Evolutionary conservation across 441 rosid genomes (phyloP).

Genomic region (Hura crepitans): DNA sequence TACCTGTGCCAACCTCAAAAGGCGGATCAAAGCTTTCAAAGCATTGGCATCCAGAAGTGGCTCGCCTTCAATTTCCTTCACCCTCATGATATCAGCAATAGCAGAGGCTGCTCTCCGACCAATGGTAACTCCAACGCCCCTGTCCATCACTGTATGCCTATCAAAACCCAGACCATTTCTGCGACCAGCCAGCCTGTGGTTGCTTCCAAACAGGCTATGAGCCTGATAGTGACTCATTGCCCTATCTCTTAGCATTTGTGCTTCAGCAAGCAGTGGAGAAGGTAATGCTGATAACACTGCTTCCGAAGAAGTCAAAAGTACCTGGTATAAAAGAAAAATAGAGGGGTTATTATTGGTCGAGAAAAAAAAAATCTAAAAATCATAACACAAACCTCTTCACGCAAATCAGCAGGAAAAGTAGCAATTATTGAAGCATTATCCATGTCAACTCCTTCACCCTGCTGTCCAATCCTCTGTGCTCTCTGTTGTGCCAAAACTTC

Average conservation of each 20-base stretch:
- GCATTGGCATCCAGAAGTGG: conserved; percentile 73
- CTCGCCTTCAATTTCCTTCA: conserved; percentile 86
- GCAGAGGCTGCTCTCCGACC: conserved; percentile 70
- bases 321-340: conserved; percentile 44
- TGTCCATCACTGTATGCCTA: conserved; percentile 84
- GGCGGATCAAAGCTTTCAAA: conserved; percentile 75
- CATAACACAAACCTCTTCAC: conserved; percentile 77
- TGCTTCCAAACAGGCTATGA: conserved; percentile 80
- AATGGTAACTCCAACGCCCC: conserved; percentile 87
- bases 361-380: conserved; percentile 15
- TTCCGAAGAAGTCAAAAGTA: conserved; percentile 93
- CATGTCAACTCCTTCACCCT: conserved; percentile 97
- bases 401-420: conserved; percentile 93
- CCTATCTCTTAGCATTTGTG: conserved; percentile 91
- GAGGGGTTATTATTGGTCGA: conserved; percentile 21
- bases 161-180: conserved; percentile 95
- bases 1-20: conserved; percentile 89
- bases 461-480: conserved; percentile 84
- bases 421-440: conserved; percentile 98
- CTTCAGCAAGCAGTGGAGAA: conserved; percentile 90
- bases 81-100: conserved; percentile 58
- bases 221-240: conserved; percentile 99
- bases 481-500: conserved; percentile 99
- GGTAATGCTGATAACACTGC: conserved; percentile 92
- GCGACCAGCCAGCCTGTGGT: conserved; percentile 68